Evolutionary conservation across 2,329 filamentous ascomycete genomes (phyloP), one percentile per base, ranked within the genome.

Genomic region (Neonectria ditissima): DNA sequence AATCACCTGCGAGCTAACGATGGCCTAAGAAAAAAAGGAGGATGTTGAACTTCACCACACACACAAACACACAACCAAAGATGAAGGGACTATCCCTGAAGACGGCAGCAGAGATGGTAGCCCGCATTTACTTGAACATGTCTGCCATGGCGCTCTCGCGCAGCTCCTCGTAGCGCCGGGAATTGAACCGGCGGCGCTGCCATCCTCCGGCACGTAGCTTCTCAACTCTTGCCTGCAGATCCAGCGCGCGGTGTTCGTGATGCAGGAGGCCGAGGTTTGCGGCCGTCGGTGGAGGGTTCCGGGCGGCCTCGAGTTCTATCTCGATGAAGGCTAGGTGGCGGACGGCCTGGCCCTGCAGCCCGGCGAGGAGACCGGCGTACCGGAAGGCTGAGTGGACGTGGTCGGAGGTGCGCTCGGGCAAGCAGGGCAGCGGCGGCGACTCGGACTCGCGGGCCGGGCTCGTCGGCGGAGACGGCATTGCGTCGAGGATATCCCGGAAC

Each of bases 111-210:
- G 13, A 22, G 45, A 9, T 4, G 34, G n/a, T n/a, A 32, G 16
- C 14, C 37, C 9, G 16, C 2, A 5, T 37, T 63, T 48, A 73
- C 34, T 69, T 65, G 22, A 60, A 59, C 65, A 88, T 75, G 69
- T 89, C 87, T 2, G 82, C 81, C 59, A 88, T 75, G 41, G 82
- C 86, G 54, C 77, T 80, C 68, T 85, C 83, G 14, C 84, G 78
- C 9, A 89, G 77, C 20, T 80, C 80, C 72, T 86, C 83, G 70
- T 89, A 89, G 39, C 84, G 80, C 47, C 77, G 74, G 6, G 78
- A 76, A 65, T 89, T 83, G 67, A 89, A 89, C 22, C 86, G 82
- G 67, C 82, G 82, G 28, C 87, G 78, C 70, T 81, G 81, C 86
- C 87, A 89, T 2, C 86, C 86, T 53, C 71, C 80, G n/a, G 81